Evolutionary conservation across 148 eudicot genomes (phyloP).

Genomic region (Agrostemma githago): DNA sequence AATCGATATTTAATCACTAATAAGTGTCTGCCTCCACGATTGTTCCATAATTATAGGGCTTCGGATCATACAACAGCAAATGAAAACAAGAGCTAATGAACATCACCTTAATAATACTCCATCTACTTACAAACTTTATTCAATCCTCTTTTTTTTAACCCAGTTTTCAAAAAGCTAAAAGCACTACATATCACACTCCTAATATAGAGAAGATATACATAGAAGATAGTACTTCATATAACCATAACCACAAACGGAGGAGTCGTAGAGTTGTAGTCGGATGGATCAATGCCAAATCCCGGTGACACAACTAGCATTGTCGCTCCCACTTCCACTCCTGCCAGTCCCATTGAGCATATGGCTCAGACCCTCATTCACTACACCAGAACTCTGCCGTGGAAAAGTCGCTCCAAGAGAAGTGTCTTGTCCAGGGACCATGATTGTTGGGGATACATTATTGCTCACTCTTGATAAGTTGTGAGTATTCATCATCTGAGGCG

Average conservation of each 20-base stretch:
- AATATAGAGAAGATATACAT: constrained; percentile 25
- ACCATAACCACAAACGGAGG: constrained; percentile 3
- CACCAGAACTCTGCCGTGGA: constrained; percentile 28
- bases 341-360: constrained; percentile 29
- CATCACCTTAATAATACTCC: no score
- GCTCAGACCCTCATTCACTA: constrained; percentile 31
- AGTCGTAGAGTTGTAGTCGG: constrained; percentile 26
- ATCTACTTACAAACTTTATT: constrained; percentile 18
- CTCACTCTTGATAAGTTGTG: constrained; percentile 32
- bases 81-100: not conserved
- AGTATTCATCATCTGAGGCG: constrained; percentile 36
- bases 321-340: constrained; percentile 30
- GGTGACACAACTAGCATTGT: constrained; percentile 34
- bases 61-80: not conserved
- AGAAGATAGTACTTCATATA: not conserved
- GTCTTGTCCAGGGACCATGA: constrained; percentile 45
- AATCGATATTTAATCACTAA: no score
- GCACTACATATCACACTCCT: not conserved
- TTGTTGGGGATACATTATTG: constrained; percentile 39
- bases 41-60: not conserved
- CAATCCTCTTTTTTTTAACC: not conserved
- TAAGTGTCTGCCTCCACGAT: not conserved
- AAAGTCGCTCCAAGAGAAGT: constrained; percentile 29
- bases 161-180: not conserved
- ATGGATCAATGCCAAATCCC: constrained; percentile 45